Base-by-base conservation (phyloP, 371 early-diverging fungal species). In the Circinella umbellata region DNA sequence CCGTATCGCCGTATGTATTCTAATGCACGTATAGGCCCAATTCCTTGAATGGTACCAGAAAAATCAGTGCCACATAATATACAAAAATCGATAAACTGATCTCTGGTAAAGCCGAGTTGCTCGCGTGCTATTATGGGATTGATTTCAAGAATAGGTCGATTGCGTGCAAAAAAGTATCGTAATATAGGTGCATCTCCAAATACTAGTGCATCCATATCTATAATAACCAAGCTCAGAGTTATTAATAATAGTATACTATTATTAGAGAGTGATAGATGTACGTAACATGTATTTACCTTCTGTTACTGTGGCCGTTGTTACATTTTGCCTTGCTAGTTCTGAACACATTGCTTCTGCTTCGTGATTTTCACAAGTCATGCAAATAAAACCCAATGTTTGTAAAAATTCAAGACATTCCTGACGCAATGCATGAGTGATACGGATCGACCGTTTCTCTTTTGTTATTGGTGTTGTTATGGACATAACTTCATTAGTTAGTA, bases 11-110 rank as follows among this genome's bases (percentile, higher is more conserved):
- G 77, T 17, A 93, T 83, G 39, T 88, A 73, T 14, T 80, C 70
- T 3, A 84, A 74, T 0, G 93, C 94, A 9, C 79, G 83, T 15
- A 85, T 74, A 9, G 91, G 88, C 0, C 92, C 93, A 18, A 93
- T 84, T 4, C 88, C 85, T 49, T 81, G 82, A 4, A 93, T 82
- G 0, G 88, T 92, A 3, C 73, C 76, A 27, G 89, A 87, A 73
- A 92, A 94, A 62, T 94, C 94, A 0, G 93, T 93, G 8, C 93
- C 94, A 67, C 92, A 94, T n/a, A 94, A 71, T 51, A 94, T 94
- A 66, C 93, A 92, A 63, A 94, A 34, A 70, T 93, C 94, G 4
- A 91, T 69, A 72, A 92, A 93, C 13, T 85, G 78, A 10, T 79
- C 77, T 47, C 80, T 71, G 7, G 76, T 82, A n/a, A 94, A 57